phyloP scores from a whole-genome alignment of 169 alveolate genomes.

The Neospora caninum region DNA sequence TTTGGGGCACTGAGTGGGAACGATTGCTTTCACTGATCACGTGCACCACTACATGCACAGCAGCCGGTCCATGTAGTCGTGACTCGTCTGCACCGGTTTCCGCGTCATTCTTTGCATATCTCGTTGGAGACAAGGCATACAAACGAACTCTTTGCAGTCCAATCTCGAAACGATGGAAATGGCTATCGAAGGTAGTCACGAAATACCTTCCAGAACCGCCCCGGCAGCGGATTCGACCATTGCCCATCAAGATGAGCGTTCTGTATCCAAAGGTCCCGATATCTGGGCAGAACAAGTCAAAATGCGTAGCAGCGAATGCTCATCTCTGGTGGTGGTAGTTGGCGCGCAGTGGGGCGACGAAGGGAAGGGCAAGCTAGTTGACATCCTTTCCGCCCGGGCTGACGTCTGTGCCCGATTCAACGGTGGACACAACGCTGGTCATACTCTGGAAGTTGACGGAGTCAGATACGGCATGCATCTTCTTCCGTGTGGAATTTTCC shows the following conservation, averaged over 20 bases:
- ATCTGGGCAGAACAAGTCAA: neutral
- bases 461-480: conserved; percentile 90
- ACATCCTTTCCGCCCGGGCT: conserved; percentile 86
- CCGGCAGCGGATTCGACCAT: too few relatives aligned
- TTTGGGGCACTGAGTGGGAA: too few relatives aligned
- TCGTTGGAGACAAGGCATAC: too few relatives aligned
- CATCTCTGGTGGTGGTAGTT: conserved; percentile 60
- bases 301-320: neutral
- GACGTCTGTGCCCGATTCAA: conserved; percentile 92
- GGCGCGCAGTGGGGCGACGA: conserved; percentile 99
- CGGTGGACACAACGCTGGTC: conserved; percentile 77
- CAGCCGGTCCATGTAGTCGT: too few relatives aligned
- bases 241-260: neutral
- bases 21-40: too few relatives aligned
- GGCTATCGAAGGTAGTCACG: too few relatives aligned
- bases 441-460: conserved; percentile 74
- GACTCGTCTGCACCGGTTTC: too few relatives aligned
- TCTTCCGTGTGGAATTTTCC: conserved; percentile 93
- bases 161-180: too few relatives aligned
- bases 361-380: conserved; percentile 97
- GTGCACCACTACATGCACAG: too few relatives aligned
- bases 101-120: too few relatives aligned
- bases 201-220: too few relatives aligned
- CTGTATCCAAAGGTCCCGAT: neutral
- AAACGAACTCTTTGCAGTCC: too few relatives aligned